phyloP scores from a whole-genome alignment of 2,329 filamentous ascomycete species.

The Fusarium sp. region DNA sequence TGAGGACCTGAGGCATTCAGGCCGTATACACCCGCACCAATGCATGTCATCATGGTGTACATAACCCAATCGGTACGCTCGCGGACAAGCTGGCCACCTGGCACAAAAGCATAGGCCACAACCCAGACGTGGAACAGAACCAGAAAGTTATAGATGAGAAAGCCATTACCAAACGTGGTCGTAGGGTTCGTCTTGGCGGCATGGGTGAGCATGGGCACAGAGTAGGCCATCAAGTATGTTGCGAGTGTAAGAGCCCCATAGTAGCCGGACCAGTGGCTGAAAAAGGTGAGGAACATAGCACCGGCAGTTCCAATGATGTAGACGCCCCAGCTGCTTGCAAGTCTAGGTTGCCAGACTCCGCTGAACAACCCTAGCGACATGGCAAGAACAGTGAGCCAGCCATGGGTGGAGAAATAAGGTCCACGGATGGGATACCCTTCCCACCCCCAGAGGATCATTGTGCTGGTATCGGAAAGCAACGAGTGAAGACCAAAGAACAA shows the following conservation, averaged over 20 bases:
- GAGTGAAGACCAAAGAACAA: slow-evolving; percentile 92
- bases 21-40: slow-evolving; percentile 88
- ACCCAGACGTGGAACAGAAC: slow-evolving; percentile 99
- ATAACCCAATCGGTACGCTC: slow-evolving; percentile 98
- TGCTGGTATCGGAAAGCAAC: slow-evolving; percentile 94
- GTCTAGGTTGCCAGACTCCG: slow-evolving; percentile 78
- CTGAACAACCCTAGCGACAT: slow-evolving; percentile 87
- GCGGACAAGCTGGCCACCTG: slow-evolving; percentile 89
- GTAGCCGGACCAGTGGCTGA: slow-evolving; percentile 88
- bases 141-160: slow-evolving; percentile 92
- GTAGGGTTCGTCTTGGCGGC: slow-evolving; percentile 83
- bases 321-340: slow-evolving; percentile 82
- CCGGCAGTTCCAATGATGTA: slow-evolving; percentile 84
- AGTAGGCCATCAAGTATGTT: slow-evolving; percentile 84
- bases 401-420: slow-evolving; percentile 89
- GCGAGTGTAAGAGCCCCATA: slow-evolving; percentile 83
- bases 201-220: slow-evolving; percentile 79
- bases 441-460: slow-evolving; percentile 99
- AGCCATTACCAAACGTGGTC: slow-evolving; percentile 86
- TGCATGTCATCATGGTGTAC: slow-evolving; percentile 83
- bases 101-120: slow-evolving; percentile 97
- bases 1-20: slow-evolving; percentile 66
- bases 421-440: slow-evolving; percentile 93
- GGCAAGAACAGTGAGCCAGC: slow-evolving; percentile 84
- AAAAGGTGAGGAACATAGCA: slow-evolving; percentile 81